Conservation (phyloP, 2,329 filamentous ascomycete genomes). For the Hypoxylon sp. region DNA sequence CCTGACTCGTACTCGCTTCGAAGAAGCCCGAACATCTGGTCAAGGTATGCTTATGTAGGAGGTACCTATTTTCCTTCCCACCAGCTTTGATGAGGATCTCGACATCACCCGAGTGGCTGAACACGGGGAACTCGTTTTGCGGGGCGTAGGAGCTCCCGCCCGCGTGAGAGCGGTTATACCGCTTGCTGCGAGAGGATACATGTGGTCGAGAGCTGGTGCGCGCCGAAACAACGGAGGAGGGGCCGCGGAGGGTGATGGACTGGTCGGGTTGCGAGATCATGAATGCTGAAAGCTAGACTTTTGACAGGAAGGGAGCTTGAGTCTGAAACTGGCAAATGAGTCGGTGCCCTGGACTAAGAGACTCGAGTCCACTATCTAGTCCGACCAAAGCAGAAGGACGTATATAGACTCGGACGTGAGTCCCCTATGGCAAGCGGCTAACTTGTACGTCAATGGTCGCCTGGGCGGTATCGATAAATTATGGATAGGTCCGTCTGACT, state of each 20-base stretch:
- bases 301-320: constrained; percentile 3
- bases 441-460: constrained; percentile 5
- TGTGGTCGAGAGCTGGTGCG: constrained; percentile 68
- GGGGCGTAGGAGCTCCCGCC: constrained; percentile 76
- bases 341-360: constrained; percentile 6
- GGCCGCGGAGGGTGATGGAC: constrained; percentile 69
- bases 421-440: constrained; percentile 7
- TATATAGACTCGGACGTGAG: constrained; percentile 12
- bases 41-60: constrained; percentile 88
- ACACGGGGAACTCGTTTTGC: constrained; percentile 93
- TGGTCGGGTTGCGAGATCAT: constrained; percentile 75
- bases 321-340: constrained; percentile 20
- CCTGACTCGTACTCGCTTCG: constrained; percentile 83
- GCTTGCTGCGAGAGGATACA: constrained; percentile 67
- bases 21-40: constrained; percentile 95
- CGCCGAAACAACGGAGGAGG: constrained; percentile 73
- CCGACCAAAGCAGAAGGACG: constrained; percentile 45
- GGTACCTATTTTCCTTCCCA: constrained; percentile 82
- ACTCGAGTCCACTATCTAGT: constrained; percentile 40
- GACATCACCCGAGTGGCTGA: constrained; percentile 90
- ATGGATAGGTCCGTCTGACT: constrained; percentile 34
- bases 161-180: constrained; percentile 84
- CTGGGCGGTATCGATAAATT: constrained; percentile 21
- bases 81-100: constrained; percentile 80
- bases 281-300: constrained; percentile 46